Conservation (phyloP, 2,329 filamentous ascomycete genomes). For the Eurotiales sp. region DNA sequence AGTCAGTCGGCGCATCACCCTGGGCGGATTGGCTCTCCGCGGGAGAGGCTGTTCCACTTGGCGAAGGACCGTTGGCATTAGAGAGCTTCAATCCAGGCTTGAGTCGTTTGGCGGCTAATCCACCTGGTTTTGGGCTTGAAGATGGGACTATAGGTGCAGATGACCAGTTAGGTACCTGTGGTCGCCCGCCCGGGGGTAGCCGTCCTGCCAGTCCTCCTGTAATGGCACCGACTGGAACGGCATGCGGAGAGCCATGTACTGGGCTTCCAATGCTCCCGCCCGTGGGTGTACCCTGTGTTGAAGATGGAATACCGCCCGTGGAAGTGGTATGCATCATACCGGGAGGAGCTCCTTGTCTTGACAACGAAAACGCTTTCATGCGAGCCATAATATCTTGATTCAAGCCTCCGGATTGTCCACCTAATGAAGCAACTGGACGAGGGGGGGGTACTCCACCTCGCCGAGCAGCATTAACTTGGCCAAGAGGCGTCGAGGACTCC, state of each 20-base stretch:
- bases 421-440: constrained; percentile 31
- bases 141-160: constrained; percentile 26
- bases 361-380: constrained; percentile 67
- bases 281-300: constrained; percentile 13
- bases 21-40: constrained; percentile 13
- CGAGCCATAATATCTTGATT: constrained; percentile 64
- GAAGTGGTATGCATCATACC: constrained; percentile 30
- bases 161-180: constrained; percentile 31
- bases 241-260: constrained; percentile 11
- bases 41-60: constrained; percentile 43
- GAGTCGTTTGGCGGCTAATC: constrained; percentile 45
- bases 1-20: constrained; percentile 29
- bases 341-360: constrained; percentile 56
- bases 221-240: constrained; percentile 23
- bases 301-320: constrained; percentile 29
- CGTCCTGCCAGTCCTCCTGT: constrained; percentile 30
- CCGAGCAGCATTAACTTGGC: constrained; percentile 67
- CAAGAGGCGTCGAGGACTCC: constrained; percentile 74
- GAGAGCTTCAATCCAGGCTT: constrained; percentile 48
- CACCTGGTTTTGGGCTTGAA: constrained; percentile 45
- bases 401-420: constrained; percentile 47
- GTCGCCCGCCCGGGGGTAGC: constrained; percentile 24
- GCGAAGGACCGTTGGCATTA: constrained; percentile 46
- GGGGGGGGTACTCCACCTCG: constrained; percentile 34
- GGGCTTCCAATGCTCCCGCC: constrained; percentile 12